Evolutionary conservation across 768 basidiomycete genomes (phyloP), one percentile per base, ranked within the genome.

Genomic region (Zangia roseola): DNA sequence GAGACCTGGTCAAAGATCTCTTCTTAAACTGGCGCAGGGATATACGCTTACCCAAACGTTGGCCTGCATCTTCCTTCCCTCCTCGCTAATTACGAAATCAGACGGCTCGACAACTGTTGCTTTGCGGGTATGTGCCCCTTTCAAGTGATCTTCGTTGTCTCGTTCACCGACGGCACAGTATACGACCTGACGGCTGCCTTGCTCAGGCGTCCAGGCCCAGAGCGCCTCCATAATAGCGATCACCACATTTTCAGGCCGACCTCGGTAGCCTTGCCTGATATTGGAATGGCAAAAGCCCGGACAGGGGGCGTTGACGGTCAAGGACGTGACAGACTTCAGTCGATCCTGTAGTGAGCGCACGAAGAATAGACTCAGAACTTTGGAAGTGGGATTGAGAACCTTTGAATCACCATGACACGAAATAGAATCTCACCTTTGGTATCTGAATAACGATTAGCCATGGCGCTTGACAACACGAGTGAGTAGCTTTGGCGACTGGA

Each of bases 171-270:
- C 34, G 4, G 69, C 69, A 6, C 47, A 60, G 25, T 61, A 70
- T 4, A 74, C 37, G 24, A 74, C 55, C 40, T 67, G 61, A 13
- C 71, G 69, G 25, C 68, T 67, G 2, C 71, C 72, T 36, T 69
- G 58, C 47, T 71, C 65, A 0, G 62, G 14, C 0, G 65, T 63
- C 55, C 55, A 14, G 8, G 61, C 53, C 6, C 58, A 44, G 10
- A 45, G 19, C n/a, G n/a, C n/a, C 0, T 62, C 51, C 47, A 50
- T 37, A n/a, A 62, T 2, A 20, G 26, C 2, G 4, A 28, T 21
- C 7, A 49, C 0, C 19, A 35, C 6, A 21, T 17, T 36, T 16
- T 24, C 0, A 3, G 48, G 0, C 1, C 10, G 6, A 9, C 38
- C 46, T 24, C 57, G n/a, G n/a, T n/a, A n/a, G n/a, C n/a, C n/a